Base-by-base conservation (phyloP, 441 rosid species). In the Populus hybrid region DNA sequence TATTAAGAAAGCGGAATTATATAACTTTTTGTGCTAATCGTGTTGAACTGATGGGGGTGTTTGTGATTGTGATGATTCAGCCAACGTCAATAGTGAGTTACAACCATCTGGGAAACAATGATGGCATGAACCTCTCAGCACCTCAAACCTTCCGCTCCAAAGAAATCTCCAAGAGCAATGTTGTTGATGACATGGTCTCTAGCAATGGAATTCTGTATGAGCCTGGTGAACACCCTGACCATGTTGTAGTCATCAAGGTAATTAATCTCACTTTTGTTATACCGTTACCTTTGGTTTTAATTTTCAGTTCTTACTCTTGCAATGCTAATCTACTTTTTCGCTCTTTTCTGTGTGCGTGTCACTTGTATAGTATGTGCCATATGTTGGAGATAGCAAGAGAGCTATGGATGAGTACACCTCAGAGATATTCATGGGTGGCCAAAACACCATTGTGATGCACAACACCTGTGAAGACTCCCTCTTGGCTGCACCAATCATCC, bases 381-480 rank as follows among this genome's bases (percentile, higher is more conserved):
- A 91, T 82, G 97, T 93, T 6, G 97, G 82, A 3, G 99, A 95
- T 83, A 95, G 98, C 91, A 95, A 95, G 88, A 87, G 99, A 78
- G 99, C 99, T 20, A 90, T 95, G 99, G 99, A 95, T 72, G 99
- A 95, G 86, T 95, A 93, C 88, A 92, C 92, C 5, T 95, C 99
- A 3, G 98, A 95, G 89, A 95, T 95, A 66, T 95, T 95, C 91
- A 87, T 95, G 94, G 99, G 99, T 76, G 99, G 99, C 69, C 86
- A 79, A 79, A 95, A 31, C 91, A 95, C 98, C 23, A 93, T 95
- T 38, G 99, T 91, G 74, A 75, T 95, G 83, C 99, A 95, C 88
- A 95, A 92, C 82, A 93, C 97, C 0, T 95, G 99, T 33, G 99
- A 95, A 83, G 98, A 95, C 82, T 95, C 99, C 29, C 97, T 95